phyloP scores from a whole-genome alignment of 768 basidiomycete genomes.

The Krasilnikovozyma curviuscula region DNA sequence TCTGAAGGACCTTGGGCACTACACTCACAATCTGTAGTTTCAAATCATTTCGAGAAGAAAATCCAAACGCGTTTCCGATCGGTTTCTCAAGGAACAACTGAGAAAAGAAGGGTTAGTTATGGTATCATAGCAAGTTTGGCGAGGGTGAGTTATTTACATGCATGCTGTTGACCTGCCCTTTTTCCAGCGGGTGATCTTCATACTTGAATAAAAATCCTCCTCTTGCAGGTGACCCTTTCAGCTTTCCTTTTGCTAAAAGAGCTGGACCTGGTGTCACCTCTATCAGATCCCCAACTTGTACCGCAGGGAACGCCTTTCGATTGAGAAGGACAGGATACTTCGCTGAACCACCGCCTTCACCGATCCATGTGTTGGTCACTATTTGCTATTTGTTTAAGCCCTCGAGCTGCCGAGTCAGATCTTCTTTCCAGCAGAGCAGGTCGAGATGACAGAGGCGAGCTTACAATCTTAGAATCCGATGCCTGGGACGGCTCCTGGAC shows the following conservation, averaged over 20 bases:
- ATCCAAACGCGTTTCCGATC: background rate
- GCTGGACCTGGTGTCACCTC: background rate
- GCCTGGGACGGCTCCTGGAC: too few species aligned
- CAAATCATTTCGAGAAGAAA: conserved; percentile 25
- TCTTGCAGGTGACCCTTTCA: background rate
- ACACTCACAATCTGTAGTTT: conserved; percentile 19
- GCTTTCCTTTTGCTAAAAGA: background rate
- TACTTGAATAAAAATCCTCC: background rate
- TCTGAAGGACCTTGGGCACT: background rate
- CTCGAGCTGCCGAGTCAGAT: too few species aligned
- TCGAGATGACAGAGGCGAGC: too few species aligned
- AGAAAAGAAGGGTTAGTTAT: background rate
- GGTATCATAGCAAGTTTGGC: too few species aligned
- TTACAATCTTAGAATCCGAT: too few species aligned
- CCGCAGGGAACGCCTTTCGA: conserved; percentile 3
- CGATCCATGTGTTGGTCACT: too few species aligned
- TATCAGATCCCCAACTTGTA: conserved; percentile 4
- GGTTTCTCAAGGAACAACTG: background rate
- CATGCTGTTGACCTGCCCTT: background rate
- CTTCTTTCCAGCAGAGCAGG: too few species aligned
- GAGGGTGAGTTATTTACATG: too few species aligned
- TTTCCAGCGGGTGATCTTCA: background rate
- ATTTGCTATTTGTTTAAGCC: too few species aligned
- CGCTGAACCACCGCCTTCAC: too few species aligned
- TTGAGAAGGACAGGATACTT: conserved; percentile 11